Evolutionary conservation across 2,329 filamentous ascomycete genomes (phyloP).

Genomic region (Trichoderma afroharzianum): DNA sequence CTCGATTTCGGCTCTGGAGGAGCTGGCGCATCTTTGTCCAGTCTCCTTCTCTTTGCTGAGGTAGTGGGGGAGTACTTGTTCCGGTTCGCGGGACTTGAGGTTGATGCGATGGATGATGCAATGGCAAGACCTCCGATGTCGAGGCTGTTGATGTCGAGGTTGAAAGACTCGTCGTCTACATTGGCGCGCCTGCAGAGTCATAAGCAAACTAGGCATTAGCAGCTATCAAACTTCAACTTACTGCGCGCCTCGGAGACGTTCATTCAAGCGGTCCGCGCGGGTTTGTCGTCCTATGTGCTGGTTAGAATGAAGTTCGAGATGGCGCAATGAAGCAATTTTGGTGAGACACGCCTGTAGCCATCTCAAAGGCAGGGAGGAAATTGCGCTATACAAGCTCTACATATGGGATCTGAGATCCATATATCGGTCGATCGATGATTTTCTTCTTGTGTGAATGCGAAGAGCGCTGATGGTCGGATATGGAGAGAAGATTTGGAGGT

Average conservation of each 20-base stretch:
- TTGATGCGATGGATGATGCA: conserved; percentile 26
- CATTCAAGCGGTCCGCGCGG: conserved; percentile 60
- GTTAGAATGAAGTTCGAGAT: neutral
- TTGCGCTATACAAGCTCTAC: neutral
- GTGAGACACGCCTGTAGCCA: conserved; percentile 35
- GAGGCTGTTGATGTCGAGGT: conserved; percentile 47
- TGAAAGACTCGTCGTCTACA: conserved; percentile 57
- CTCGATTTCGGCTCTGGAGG: conserved; percentile 12
- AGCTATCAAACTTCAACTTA: conserved; percentile 33
- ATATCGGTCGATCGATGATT: neutral
- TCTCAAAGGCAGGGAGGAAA: conserved; percentile 20
- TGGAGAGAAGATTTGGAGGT: neutral
- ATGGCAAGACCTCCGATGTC: conserved; percentile 22
- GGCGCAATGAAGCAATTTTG: neutral
- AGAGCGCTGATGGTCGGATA: neutral
- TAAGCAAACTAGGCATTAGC: neutral
- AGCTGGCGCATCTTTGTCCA: conserved; percentile 25
- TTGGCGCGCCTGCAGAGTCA: conserved; percentile 45
- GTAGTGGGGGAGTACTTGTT: conserved; percentile 40
- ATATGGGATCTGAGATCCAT: neutral
- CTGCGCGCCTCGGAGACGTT: conserved; percentile 63
- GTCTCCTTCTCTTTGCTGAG: conserved; percentile 45
- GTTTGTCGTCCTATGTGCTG: conserved; percentile 37
- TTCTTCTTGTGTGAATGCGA: neutral
- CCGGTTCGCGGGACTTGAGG: conserved; percentile 25